phyloP scores from a whole-genome alignment of 345 rosid genomes.

The Citrus hindsii region DNA sequence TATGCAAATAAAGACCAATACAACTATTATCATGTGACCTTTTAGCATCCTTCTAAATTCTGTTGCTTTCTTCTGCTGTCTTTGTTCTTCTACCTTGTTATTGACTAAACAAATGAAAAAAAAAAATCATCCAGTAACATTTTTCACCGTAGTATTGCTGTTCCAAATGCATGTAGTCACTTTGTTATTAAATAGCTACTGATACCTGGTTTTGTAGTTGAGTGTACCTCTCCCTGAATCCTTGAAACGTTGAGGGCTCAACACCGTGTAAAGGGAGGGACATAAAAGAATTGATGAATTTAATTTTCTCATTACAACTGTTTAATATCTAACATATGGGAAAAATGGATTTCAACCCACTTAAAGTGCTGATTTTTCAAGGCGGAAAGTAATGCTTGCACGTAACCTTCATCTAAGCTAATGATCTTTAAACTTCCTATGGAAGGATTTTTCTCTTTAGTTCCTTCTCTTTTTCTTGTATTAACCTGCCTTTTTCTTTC shows the following conservation, averaged over 20 bases:
- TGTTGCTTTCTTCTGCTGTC: neutral
- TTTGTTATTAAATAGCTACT: neutral
- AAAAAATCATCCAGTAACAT: neutral
- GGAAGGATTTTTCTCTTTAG: neutral
- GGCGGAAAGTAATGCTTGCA: neutral
- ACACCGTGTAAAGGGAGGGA: neutral
- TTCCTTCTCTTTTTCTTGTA: neutral
- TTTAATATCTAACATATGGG: neutral
- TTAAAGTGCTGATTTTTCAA: neutral
- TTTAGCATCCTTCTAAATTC: neutral
- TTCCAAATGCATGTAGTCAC: neutral
- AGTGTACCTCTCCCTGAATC: neutral
- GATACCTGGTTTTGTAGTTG: neutral
- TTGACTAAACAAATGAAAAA: neutral
- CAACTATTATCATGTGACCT: neutral
- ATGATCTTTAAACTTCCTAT: neutral
- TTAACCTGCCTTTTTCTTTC: neutral
- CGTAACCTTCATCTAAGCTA: neutral
- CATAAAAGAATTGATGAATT: neutral
- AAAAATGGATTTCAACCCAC: neutral
- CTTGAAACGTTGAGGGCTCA: neutral
- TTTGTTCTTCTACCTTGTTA: neutral
- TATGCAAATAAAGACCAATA: conserved; percentile 22
- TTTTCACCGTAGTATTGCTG: neutral
- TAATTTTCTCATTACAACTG: neutral